phyloP scores from a whole-genome alignment of 176 grass and related monocot species.

The Aegilops speltoides region DNA sequence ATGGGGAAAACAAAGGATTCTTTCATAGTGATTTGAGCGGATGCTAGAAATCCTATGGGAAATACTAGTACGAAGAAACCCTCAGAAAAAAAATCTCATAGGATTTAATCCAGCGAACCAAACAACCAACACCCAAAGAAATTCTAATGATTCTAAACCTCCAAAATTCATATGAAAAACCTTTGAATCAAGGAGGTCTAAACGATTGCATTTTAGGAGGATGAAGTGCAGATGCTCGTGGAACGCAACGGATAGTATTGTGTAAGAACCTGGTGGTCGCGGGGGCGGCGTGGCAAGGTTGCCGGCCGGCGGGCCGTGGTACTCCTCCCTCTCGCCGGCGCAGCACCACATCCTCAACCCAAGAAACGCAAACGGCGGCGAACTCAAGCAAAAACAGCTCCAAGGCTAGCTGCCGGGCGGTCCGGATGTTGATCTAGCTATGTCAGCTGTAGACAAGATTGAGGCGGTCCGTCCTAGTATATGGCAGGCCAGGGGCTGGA shows the following conservation, averaged over 20 bases:
- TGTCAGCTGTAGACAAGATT: neutral
- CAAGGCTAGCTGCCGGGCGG: no score
- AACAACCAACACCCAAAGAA: no score
- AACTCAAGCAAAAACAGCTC: neutral
- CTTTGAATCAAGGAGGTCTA: no score
- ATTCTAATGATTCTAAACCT: no score
- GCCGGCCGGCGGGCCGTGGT: conserved; percentile 9
- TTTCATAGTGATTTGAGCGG: no score
- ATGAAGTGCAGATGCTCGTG: neutral
- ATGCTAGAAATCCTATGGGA: no score
- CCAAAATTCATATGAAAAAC: no score
- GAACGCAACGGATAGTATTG: neutral
- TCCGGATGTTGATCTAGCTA: neutral
- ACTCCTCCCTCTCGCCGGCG: conserved; percentile 34
- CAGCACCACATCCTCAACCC: conserved; percentile 49
- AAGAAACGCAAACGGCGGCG: neutral
- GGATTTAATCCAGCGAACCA: no score
- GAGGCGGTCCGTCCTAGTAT: neutral
- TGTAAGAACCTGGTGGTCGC: conserved; percentile 29
- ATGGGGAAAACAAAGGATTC: no score
- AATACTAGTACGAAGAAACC: no score
- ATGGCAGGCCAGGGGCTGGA: neutral
- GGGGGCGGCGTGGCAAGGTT: conserved; percentile 25
- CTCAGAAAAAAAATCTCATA: no score
- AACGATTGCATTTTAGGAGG: no score